Evolutionary conservation across 192 early-diverging fungal genomes (phyloP), one percentile per base, ranked within the genome.

Genomic region (Entrophospora sp.): DNA sequence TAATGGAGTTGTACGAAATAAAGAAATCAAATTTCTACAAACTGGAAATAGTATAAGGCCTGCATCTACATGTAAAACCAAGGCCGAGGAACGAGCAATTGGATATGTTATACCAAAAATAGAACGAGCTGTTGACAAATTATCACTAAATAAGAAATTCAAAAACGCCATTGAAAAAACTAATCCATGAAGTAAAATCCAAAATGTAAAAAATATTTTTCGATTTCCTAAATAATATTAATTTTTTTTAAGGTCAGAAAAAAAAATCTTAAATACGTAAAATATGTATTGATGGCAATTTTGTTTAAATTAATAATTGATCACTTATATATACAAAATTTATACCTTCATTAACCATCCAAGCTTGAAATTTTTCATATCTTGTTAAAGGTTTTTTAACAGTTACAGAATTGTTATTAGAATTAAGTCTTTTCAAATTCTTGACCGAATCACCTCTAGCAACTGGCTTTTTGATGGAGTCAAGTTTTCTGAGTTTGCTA

Each of bases 41-140:
- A 96, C 89, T 20, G 91, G 88, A 60, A 93, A 77, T 30, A 94
- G 75, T 42, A 96, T 82, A 18, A 91, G 71, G 18, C 83, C 88
- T 45, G 85, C 51, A 45, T 84, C 82, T 44, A 87, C 70, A 71
- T 94, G 90, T 59, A 96, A 79, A 7, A 81, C 84, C 52, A 87
- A 67, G 16, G 85, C 85, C 0, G 82, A 67, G 12, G 81, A 78
- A 48, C 85, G 81, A 22, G 85, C 85, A 16, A 74, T 76, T 4
- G 82, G 64, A 18, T 81, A 82, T 1, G 79, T 77, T 28, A 75
- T 66, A 9, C 85, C 85, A 27, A 85, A 69, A 32, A 77, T 42
- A 1, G 61, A 24, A 22, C 81, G 76, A 48, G 81, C 72, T 31
- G 70, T 75, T 13, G 63, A 59, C 68, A 80, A 83, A 66, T 79